Percentiles rank a stretch among this genome's conserved stretches.
These are phyloP conservation scores for Annulohypoxylon maeteangense DNA, from an alignment of 495 filamentous ascomycete species.

Conservation along the genomic window DNA sequence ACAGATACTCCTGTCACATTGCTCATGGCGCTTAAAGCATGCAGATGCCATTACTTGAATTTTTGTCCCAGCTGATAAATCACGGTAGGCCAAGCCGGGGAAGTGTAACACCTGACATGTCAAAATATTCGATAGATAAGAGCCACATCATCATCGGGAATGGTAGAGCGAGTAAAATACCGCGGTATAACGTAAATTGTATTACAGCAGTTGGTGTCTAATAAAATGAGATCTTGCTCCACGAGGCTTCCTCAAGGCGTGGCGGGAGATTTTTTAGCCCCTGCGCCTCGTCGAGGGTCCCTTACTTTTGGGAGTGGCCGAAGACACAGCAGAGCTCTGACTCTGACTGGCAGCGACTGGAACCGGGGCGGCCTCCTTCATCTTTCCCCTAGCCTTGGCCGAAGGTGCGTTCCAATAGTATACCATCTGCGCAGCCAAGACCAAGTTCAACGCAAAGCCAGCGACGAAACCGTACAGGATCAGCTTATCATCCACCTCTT, in stretches of 20 bases:
- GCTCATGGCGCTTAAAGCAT: constrained; percentile 9
- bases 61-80: constrained; percentile 12
- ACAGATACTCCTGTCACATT: constrained; percentile 21
- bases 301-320: constrained; percentile 58
- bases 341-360: constrained; percentile 19
- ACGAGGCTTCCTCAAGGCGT: background rate
- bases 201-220: constrained; percentile 33
- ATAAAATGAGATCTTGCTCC: constrained; percentile 20
- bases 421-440: constrained; percentile 90
- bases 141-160: constrained; percentile 17
- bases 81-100: constrained; percentile 34
- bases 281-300: constrained; percentile 65
- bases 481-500: constrained; percentile 94
- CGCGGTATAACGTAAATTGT: constrained; percentile 24
- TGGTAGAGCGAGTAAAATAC: constrained; percentile 28
- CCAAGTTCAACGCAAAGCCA: constrained; percentile 85
- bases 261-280: constrained; percentile 51
- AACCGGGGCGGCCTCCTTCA: constrained; percentile 47
- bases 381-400: constrained; percentile 63
- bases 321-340: constrained; percentile 46
- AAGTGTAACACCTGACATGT: constrained; percentile 34
- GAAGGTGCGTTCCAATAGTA: constrained; percentile 92
- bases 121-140: constrained; percentile 34
- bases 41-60: constrained; percentile 14
- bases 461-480: constrained; percentile 94